A percentile compares a stretch with the other conserved stretches of the same genome.
Evolutionary conservation across 495 filamentous ascomycete genomes (phyloP).

Genomic region (Opeltia flavorubescens): DNA sequence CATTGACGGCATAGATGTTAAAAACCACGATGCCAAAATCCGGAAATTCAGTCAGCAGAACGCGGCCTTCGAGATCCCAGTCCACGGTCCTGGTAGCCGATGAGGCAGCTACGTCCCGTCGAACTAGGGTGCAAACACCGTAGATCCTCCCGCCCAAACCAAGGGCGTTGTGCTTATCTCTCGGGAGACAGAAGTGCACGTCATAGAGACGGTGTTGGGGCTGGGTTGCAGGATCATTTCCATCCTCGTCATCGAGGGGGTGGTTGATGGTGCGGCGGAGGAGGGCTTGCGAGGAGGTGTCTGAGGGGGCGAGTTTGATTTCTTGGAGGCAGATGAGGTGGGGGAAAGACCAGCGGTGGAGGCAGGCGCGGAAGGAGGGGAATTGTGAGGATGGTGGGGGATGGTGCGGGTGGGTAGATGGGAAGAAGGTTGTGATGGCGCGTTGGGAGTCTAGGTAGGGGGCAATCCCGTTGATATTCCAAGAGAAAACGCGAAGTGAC

Average conservation of each 20-base stretch:
- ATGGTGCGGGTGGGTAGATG: neutral
- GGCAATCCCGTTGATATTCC: constrained; percentile 38
- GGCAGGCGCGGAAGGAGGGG: constrained; percentile 27
- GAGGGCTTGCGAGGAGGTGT: constrained; percentile 20
- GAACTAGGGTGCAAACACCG: constrained; percentile 34
- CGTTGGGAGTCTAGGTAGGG: constrained; percentile 23
- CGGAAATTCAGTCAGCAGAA: constrained; percentile 26
- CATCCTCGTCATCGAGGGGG: neutral
- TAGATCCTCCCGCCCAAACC: constrained; percentile 35
- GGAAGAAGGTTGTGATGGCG: constrained; percentile 31
- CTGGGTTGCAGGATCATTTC: neutral
- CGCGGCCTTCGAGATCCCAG: constrained; percentile 40
- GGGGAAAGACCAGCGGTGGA: constrained; percentile 32
- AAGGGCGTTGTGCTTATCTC: constrained; percentile 31
- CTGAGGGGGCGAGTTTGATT: constrained; percentile 30
- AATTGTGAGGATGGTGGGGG: neutral
- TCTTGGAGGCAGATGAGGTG: constrained; percentile 37
- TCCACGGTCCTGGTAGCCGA: constrained; percentile 17
- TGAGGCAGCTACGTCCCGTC: constrained; percentile 25
- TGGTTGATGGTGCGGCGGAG: constrained; percentile 23
- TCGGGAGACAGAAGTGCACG: constrained; percentile 27
- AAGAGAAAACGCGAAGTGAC: constrained; percentile 25
- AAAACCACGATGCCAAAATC: constrained; percentile 22
- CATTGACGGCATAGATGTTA: constrained; percentile 40
- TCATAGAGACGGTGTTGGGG: constrained; percentile 22